Base-by-base conservation (phyloP, 1,284 basidiomycete genomes). In the Blastosporella zonata region DNA sequence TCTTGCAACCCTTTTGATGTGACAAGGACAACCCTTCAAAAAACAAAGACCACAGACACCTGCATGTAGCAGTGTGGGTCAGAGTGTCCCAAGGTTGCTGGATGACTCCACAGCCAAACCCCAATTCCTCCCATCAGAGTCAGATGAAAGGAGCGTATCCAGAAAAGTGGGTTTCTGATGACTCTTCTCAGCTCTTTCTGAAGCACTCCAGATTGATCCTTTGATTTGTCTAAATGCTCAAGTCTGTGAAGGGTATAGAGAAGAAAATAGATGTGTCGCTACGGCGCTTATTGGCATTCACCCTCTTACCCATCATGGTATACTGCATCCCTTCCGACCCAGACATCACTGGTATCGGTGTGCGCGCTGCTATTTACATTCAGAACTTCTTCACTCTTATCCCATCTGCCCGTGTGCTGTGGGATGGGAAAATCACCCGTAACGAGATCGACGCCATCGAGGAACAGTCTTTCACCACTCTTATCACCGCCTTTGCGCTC, bases 281-380 rank as follows among this genome's bases (percentile, higher is more conserved):
- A n/a, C n/a, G n/a, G n/a, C n/a, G n/a, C n/a, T n/a, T n/a, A n/a
- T n/a, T n/a, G n/a, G n/a, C n/a, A n/a, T n/a, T n/a, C n/a, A 27
- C 25, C 25, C 5, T 27, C 25, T 27, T 27, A n/a, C n/a, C n/a
- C n/a, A n/a, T n/a, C n/a, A n/a, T n/a, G n/a, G n/a, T n/a, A n/a
- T n/a, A n/a, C n/a, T 20, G 36, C 21, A 23, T 38, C 6, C 6
- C 20, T 6, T 15, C 36, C n/a, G 59, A 63, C 31, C 57, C 62
- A 51, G 63, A 64, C 46, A 60, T 64, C 29, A 49, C 58, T 37
- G 62, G 62, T 22, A 61, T 64, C 20, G 63, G 63, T n/a, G 62
- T 65, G n/a, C 61, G 62, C 4, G 43, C 46, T 1, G 57, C 64
- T 1, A 57, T 66, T 47, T 64, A 65, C 47, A 48, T 51, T 22